These are phyloP conservation scores for Ganoderma meredithae DNA, from an alignment of 1,284 basidiomycete species.

Conservation along the genomic window DNA sequence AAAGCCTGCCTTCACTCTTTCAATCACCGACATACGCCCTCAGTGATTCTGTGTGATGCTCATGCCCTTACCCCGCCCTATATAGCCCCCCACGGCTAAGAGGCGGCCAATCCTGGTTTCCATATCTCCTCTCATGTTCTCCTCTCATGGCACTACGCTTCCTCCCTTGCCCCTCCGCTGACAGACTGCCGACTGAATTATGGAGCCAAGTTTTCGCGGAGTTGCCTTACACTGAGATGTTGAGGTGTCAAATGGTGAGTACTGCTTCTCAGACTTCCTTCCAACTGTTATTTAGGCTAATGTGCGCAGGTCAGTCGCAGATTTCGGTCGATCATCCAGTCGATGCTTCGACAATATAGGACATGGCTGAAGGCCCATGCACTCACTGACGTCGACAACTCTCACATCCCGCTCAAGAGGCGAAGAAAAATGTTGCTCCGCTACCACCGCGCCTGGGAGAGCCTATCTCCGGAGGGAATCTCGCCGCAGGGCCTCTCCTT, in stretches of 20 bases:
- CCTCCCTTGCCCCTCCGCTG: not conserved
- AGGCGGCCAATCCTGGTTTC: not conserved
- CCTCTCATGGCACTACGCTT: not conserved
- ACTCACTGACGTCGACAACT: not conserved
- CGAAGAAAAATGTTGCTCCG: slow-evolving; percentile 7
- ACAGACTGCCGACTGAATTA: slow-evolving; percentile 5
- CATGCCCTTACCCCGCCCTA: not conserved
- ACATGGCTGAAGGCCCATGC: not conserved
- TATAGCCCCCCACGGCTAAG: not conserved
- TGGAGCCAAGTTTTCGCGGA: slow-evolving; percentile 7
- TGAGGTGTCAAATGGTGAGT: slow-evolving; percentile 8
- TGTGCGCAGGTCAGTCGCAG: slow-evolving; percentile 8
- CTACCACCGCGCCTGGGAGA: slow-evolving; percentile 13
- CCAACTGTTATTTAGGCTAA: not conserved
- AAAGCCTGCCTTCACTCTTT: not conserved
- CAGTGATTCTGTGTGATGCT: slow-evolving; percentile 1
- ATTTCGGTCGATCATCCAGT: slow-evolving; percentile 6
- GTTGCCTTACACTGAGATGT: not conserved
- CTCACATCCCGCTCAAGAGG: not conserved
- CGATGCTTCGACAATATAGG: not conserved
- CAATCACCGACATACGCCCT: slow-evolving; percentile 1
- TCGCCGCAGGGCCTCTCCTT: not conserved
- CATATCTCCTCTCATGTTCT: not conserved
- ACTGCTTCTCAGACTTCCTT: not conserved
- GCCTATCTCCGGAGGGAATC: not conserved